Percentiles rank a stretch among this genome's conserved stretches.
Conservation (phyloP, 139 green algal species). For the Gonium pectorale region DNA sequence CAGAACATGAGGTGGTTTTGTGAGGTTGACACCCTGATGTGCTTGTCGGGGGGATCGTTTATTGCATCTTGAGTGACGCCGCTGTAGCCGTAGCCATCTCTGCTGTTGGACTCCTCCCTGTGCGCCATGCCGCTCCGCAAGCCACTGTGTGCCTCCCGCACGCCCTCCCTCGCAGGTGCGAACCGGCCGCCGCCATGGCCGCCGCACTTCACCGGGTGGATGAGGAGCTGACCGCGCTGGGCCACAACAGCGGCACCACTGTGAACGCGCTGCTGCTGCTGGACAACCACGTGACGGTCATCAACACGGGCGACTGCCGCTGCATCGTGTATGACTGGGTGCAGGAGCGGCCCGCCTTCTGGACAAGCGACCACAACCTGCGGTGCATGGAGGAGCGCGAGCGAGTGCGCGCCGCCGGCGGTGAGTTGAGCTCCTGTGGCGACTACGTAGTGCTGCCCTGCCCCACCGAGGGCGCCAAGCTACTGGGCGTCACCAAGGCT, state of each 20-base stretch:
- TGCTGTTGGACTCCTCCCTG: no score
- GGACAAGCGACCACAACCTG: conserved; percentile 34
- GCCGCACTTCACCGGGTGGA: conserved; percentile 18
- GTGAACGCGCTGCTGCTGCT: conserved; percentile 33
- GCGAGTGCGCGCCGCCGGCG: conserved; percentile 17
- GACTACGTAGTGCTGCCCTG: conserved; percentile 38
- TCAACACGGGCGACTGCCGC: conserved; percentile 43
- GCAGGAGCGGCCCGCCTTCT: not conserved
- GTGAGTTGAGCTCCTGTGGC: conserved; percentile 26
- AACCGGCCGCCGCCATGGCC: conserved; percentile 22
- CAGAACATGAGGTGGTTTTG: no score
- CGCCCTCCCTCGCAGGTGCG: not conserved
- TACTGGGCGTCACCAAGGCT: conserved; percentile 41
- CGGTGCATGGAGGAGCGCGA: conserved; percentile 8
- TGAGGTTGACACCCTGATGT: no score
- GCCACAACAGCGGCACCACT: conserved; percentile 40
- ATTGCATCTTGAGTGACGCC: no score
- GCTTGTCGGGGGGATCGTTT: no score
- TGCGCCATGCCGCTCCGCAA: no score
- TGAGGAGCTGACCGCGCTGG: conserved; percentile 31
- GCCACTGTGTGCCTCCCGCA: no score
- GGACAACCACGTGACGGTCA: conserved; percentile 18
- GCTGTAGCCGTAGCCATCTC: no score
- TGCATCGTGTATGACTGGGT: conserved; percentile 42
- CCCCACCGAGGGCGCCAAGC: conserved; percentile 24